Conservation (phyloP, 768 basidiomycete genomes). For the Kwoniella heveanensis region DNA sequence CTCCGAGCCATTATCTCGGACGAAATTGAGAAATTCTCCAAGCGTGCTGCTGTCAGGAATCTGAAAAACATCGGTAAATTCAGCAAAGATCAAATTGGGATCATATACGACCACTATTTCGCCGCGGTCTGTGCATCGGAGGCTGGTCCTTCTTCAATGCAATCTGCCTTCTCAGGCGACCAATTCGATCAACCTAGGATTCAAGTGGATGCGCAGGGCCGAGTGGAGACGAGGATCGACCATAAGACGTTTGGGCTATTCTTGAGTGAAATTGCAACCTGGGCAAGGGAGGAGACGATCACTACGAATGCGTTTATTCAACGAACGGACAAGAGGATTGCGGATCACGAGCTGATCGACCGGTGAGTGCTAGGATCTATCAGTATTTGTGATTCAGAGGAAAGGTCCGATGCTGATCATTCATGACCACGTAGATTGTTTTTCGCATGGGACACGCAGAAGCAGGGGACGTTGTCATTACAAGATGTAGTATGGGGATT, state of each 20-base stretch:
- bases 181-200: slow-evolving; percentile 51
- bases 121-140: slow-evolving; percentile 60
- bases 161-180: slow-evolving; percentile 27
- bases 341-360: slow-evolving; percentile 94
- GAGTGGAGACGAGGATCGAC: slow-evolving; percentile 86
- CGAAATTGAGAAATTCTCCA: slow-evolving; percentile 90
- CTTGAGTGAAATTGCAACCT: slow-evolving; percentile 87
- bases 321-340: slow-evolving; percentile 83
- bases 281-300: slow-evolving; percentile 92
- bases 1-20: slow-evolving; percentile 87
- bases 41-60: slow-evolving; percentile 85
- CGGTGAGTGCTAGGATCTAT: slow-evolving; percentile 56
- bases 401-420: neutral
- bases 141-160: slow-evolving; percentile 17
- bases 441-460: slow-evolving; percentile 87
- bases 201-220: slow-evolving; percentile 63
- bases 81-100: slow-evolving; percentile 79
- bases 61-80: slow-evolving; percentile 77
- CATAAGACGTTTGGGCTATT: slow-evolving; percentile 83
- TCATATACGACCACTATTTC: slow-evolving; percentile 83
- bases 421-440: slow-evolving; percentile 61
- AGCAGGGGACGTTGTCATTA: slow-evolving; percentile 73
- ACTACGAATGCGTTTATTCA: slow-evolving; percentile 91
- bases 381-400: neutral
- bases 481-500: slow-evolving; percentile 88